Evolutionary conservation across 192 early-diverging fungal species (phyloP).

Genomic region (Podila epicladia): DNA sequence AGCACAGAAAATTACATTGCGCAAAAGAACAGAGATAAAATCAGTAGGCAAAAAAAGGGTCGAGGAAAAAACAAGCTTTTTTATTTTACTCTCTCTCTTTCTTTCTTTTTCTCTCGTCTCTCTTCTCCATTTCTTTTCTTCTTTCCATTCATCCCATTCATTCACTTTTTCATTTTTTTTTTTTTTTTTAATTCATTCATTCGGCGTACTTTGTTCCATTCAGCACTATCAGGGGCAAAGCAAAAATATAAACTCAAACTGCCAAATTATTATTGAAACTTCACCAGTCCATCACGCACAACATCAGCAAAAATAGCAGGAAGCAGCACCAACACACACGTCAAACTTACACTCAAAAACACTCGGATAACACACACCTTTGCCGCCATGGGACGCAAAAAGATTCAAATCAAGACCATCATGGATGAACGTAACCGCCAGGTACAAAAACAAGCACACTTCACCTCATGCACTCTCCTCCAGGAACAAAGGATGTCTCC

Average conservation of each 20-base stretch:
- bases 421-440: slow-evolving; percentile 91
- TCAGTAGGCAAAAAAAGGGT: neutral
- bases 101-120: neutral
- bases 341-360: neutral
- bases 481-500: neutral
- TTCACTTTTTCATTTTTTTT: neutral
- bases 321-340: too few relatives aligned
- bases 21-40: neutral
- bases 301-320: too few relatives aligned
- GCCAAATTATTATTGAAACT: too few relatives aligned
- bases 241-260: neutral
- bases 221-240: neutral
- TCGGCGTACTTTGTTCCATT: neutral
- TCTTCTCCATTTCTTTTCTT: slow-evolving; percentile 3
- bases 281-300: neutral
- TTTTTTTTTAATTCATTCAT: neutral
- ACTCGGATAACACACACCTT: neutral
- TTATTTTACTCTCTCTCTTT: neutral
- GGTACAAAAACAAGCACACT: slow-evolving; percentile 56
- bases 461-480: neutral
- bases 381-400: slow-evolving; percentile 88
- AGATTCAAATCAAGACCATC: slow-evolving; percentile 93
- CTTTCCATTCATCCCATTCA: neutral
- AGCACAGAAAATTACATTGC: too few relatives aligned
- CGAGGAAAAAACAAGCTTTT: neutral